phyloP scores from a whole-genome alignment of 192 early-diverging fungal species.

The Fimicolochytrium jonesii region DNA sequence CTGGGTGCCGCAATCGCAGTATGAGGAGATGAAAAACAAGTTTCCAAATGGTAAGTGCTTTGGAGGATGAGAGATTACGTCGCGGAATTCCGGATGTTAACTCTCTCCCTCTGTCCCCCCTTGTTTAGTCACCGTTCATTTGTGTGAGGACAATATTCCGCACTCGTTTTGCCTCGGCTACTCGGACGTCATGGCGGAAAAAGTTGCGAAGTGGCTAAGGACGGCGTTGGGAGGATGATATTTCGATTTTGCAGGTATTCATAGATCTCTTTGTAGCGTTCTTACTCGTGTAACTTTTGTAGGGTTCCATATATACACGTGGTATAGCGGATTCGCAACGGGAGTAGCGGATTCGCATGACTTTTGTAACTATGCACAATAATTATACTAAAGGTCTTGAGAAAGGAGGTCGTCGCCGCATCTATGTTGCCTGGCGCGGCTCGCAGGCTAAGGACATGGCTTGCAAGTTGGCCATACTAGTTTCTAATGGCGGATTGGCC shows the following conservation, averaged over 20 bases:
- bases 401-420: no score
- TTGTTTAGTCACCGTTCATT: conserved; percentile 30
- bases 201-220: conserved; percentile 30
- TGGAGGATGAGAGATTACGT: not conserved
- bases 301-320: no score
- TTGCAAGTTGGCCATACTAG: conserved; percentile 42
- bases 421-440: no score
- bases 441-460: conserved; percentile 24
- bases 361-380: no score
- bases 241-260: no score
- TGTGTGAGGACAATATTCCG: conserved; percentile 69
- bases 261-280: no score
- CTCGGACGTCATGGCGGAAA: conserved; percentile 39
- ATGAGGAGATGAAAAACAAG: conserved; percentile 56
- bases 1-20: conserved; percentile 73
- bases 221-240: not conserved
- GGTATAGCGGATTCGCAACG: no score
- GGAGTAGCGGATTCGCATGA: no score
- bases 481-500: conserved; percentile 46
- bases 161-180: conserved; percentile 78
- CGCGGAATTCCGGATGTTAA: not conserved
- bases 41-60: conserved; percentile 56
- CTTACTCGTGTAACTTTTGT: no score
- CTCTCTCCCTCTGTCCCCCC: not conserved
- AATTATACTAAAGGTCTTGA: no score